phyloP scores from a whole-genome alignment of 2,329 filamentous ascomycete genomes.

The Ophiostoma sp. region DNA sequence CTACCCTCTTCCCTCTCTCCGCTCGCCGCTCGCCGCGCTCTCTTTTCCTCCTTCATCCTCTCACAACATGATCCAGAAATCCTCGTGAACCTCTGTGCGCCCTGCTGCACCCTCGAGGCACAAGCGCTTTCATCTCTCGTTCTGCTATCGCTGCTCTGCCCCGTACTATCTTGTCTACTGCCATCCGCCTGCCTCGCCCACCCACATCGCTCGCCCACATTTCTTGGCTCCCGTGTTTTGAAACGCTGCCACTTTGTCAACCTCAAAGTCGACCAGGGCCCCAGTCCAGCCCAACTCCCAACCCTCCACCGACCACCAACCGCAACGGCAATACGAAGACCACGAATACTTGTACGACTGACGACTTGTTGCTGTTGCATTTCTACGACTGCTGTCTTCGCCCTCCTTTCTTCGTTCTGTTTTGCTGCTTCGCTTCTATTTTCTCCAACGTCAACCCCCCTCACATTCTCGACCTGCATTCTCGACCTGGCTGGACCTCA shows the following conservation, averaged over 20 bases:
- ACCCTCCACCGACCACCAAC: background rate
- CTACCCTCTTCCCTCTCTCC: too few relatives aligned
- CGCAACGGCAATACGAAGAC: background rate
- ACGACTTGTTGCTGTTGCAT: background rate
- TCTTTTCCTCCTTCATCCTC: too few relatives aligned
- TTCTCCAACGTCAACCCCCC: background rate
- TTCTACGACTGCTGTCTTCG: background rate
- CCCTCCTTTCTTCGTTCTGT: background rate
- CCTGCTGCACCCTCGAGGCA: too few relatives aligned
- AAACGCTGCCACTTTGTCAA: conserved; percentile 12
- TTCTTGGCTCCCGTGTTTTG: conserved; percentile 12
- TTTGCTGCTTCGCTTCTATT: background rate
- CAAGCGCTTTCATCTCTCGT: too few relatives aligned
- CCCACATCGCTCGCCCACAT: background rate
- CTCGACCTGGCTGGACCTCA: background rate
- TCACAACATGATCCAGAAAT: too few relatives aligned
- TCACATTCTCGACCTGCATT: background rate
- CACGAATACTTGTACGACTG: background rate
- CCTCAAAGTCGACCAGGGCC: conserved; percentile 8
- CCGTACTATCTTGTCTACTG: too few relatives aligned
- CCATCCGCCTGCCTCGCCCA: background rate
- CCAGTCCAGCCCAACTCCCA: conserved; percentile 1
- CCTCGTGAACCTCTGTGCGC: too few relatives aligned
- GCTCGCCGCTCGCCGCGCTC: too few relatives aligned
- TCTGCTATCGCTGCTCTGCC: too few relatives aligned